These are phyloP conservation scores for Glonium stellatum DNA, from an alignment of 495 filamentous ascomycete genomes.

Conservation along the genomic window DNA sequence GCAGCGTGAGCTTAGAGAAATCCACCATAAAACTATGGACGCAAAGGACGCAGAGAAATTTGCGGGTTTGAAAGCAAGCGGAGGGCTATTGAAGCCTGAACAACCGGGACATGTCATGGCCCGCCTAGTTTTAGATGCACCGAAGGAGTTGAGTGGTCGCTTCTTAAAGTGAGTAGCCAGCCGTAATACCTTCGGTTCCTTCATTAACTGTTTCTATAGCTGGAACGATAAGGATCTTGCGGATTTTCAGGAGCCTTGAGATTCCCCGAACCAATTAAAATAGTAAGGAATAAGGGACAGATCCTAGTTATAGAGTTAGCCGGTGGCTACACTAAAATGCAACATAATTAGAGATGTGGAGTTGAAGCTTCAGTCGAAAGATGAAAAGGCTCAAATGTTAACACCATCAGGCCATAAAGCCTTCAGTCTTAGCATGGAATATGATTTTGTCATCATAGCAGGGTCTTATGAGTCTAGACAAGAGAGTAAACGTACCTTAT, in stretches of 20 bases:
- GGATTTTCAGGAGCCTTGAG: slow-evolving; percentile 1
- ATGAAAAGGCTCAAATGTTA: slow-evolving; percentile 83
- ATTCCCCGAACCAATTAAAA: neutral
- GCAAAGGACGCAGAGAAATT: slow-evolving; percentile 63
- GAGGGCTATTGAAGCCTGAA: slow-evolving; percentile 69
- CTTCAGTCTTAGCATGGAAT: slow-evolving; percentile 94
- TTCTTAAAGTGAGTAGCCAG: slow-evolving; percentile 21
- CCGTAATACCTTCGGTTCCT: neutral
- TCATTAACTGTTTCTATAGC: neutral
- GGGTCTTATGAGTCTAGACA: neutral
- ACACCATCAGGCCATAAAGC: slow-evolving; percentile 57
- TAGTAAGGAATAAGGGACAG: neutral
- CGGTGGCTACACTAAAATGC: neutral
- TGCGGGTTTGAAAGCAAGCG: slow-evolving; percentile 54
- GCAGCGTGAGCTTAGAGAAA: slow-evolving; percentile 74
- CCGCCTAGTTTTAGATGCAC: slow-evolving; percentile 57
- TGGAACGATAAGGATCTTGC: slow-evolving; percentile 1
- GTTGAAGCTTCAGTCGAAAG: slow-evolving; percentile 73
- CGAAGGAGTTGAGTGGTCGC: slow-evolving; percentile 61
- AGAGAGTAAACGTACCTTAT: neutral
- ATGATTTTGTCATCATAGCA: slow-evolving; percentile 61
- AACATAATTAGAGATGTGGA: neutral
- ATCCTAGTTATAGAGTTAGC: neutral
- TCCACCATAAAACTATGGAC: slow-evolving; percentile 59
- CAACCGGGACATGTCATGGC: slow-evolving; percentile 84